Conservation (phyloP, 176 grass and related monocot species). For the Oryza rufipogon region DNA sequence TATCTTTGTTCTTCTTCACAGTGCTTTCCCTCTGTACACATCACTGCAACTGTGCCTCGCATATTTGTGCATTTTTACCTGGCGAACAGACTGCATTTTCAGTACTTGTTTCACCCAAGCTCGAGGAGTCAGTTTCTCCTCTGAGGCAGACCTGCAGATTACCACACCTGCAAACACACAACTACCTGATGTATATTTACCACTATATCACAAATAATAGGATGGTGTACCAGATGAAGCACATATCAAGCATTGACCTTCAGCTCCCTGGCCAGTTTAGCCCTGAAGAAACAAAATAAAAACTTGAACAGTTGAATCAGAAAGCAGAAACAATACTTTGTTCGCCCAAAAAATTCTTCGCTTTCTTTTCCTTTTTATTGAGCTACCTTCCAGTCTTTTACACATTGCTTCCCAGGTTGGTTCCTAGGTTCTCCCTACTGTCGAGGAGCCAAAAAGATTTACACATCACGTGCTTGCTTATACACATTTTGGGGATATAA, state of each 20-base stretch:
- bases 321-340: neutral
- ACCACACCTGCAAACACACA: neutral
- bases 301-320: neutral
- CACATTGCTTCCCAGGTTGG: neutral
- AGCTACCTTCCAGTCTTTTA: neutral
- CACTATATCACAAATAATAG: neutral
- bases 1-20: conserved; percentile 41
- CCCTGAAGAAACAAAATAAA: neutral
- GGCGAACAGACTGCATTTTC: neutral
- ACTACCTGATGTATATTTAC: neutral
- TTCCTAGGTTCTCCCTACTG: neutral
- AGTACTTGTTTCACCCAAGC: neutral
- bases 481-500: conserved; percentile 21
- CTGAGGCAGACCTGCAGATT: neutral
- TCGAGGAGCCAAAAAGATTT: conserved; percentile 1
- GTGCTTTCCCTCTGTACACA: conserved; percentile 26
- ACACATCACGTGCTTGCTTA: conserved; percentile 22
- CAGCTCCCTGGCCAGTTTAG: neutral
- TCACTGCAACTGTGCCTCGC: neutral
- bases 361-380: neutral
- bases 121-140: neutral
- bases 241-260: neutral
- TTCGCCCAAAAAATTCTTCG: neutral
- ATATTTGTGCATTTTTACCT: neutral
- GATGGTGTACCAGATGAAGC: neutral